A percentile compares a stretch with the other conserved stretches of the same genome.
Conservation (phyloP, 805 yeast species). For the Ogataea sp. region DNA sequence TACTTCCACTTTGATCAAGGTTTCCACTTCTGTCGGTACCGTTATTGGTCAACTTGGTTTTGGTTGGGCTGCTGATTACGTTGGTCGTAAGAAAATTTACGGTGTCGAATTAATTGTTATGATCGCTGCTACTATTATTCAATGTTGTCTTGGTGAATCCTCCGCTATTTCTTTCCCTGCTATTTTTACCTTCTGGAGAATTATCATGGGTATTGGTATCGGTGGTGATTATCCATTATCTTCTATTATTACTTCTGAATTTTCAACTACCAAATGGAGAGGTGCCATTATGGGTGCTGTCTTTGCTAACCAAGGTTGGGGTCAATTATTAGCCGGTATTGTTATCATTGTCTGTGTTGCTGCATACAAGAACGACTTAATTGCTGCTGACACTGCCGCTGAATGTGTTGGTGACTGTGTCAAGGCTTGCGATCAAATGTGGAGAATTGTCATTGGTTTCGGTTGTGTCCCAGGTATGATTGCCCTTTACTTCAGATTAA, state of each 20-base stretch:
- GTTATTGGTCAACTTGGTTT: constrained; percentile 85
- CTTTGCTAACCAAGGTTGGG: constrained; percentile 96
- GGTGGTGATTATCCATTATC: constrained; percentile 97
- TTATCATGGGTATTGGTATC: constrained; percentile 90
- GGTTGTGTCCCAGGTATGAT: constrained; percentile 84
- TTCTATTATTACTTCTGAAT: constrained; percentile 88
- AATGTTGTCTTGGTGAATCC: constrained; percentile 65
- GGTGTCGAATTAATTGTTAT: constrained; percentile 82
- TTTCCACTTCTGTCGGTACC: constrained; percentile 89
- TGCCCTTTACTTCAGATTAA: constrained; percentile 85
- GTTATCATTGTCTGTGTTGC: constrained; percentile 71
- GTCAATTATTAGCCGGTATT: constrained; percentile 83
- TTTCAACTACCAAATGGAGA: constrained; percentile 93
- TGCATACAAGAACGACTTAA: constrained; percentile 61
- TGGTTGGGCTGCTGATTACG: constrained; percentile 71
- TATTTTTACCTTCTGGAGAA: constrained; percentile 68
- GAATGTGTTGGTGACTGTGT: constrained; percentile 62
- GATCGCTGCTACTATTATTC: constrained; percentile 72
- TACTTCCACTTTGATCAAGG: constrained; percentile 70
- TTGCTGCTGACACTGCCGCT: constrained; percentile 41
- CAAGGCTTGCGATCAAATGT: constrained; percentile 84
- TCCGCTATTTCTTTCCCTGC: constrained; percentile 70
- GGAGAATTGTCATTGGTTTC: constrained; percentile 86
- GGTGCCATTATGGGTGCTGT: constrained; percentile 97
- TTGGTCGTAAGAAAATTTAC: constrained; percentile 83